phyloP scores from a whole-genome alignment of 2,329 filamentous ascomycete species.

The Colletotrichum gigasporum region DNA sequence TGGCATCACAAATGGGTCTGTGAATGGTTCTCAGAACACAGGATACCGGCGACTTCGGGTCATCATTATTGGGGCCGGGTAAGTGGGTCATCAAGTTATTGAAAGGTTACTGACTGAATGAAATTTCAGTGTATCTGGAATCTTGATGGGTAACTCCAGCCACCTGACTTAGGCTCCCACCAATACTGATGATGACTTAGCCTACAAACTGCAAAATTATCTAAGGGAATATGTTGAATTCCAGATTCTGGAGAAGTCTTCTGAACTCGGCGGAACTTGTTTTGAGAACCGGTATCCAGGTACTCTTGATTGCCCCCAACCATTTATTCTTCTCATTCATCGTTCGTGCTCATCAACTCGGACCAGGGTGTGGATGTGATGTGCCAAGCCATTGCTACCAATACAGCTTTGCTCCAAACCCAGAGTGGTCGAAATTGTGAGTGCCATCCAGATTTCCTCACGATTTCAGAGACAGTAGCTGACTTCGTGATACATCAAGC shows the following conservation, averaged over 20 bases:
- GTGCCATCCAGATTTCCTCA: too few relatives aligned
- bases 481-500: background rate
- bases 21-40: too few relatives aligned
- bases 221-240: slow-evolving; percentile 34
- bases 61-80: background rate
- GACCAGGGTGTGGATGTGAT: slow-evolving; percentile 49
- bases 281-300: slow-evolving; percentile 47
- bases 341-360: too few relatives aligned
- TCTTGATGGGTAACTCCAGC: background rate
- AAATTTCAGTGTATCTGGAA: background rate
- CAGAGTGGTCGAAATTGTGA: slow-evolving; percentile 48
- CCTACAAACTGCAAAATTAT: slow-evolving; percentile 34
- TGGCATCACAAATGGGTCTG: too few relatives aligned
- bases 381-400: slow-evolving; percentile 54
- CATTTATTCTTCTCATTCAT: too few relatives aligned
- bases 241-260: slow-evolving; percentile 53
- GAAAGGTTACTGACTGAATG: too few relatives aligned
- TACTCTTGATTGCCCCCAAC: background rate
- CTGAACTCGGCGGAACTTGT: slow-evolving; percentile 55
- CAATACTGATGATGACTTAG: slow-evolving; percentile 9
- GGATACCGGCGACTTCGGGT: too few relatives aligned
- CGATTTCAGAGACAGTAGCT: background rate
- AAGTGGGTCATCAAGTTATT: too few relatives aligned
- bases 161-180: too few relatives aligned
- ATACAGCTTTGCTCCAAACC: slow-evolving; percentile 52